phyloP scores from a whole-genome alignment of 106 monocot species.

The Dioscorea alata region DNA sequence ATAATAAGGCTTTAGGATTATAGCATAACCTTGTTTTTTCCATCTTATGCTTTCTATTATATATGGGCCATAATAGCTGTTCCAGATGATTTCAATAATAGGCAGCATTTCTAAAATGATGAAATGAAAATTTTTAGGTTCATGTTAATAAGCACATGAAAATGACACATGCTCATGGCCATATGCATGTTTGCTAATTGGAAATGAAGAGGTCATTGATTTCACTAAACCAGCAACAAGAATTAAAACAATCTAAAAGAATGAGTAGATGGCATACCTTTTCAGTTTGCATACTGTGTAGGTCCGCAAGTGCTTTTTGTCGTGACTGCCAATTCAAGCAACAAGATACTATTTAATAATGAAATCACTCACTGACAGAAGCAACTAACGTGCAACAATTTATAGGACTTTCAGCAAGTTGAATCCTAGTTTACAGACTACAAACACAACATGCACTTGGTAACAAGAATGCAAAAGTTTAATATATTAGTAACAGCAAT shows the following conservation, averaged over 20 bases:
- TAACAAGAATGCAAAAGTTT: too few species aligned
- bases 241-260: background rate
- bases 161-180: background rate
- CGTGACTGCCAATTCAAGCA: conserved; percentile 26
- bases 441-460: background rate
- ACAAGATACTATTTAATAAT: background rate
- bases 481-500: too few species aligned
- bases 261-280: background rate
- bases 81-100: too few species aligned
- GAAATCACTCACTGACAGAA: background rate
- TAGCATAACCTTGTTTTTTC: too few species aligned
- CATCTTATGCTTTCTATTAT: too few species aligned
- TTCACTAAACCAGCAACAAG: background rate
- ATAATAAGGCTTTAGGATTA: too few species aligned
- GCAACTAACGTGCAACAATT: background rate
- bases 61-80: too few species aligned
- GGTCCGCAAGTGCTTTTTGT: conserved; percentile 38
- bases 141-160: too few species aligned
- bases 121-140: too few species aligned
- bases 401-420: background rate
- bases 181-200: background rate
- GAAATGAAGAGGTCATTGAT: background rate
- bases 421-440: background rate
- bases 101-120: too few species aligned
- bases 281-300: conserved; percentile 28